Evolutionary conservation across 2,329 filamentous ascomycete genomes (phyloP).

Genomic region (Pseudogymnoascus sp.): DNA sequence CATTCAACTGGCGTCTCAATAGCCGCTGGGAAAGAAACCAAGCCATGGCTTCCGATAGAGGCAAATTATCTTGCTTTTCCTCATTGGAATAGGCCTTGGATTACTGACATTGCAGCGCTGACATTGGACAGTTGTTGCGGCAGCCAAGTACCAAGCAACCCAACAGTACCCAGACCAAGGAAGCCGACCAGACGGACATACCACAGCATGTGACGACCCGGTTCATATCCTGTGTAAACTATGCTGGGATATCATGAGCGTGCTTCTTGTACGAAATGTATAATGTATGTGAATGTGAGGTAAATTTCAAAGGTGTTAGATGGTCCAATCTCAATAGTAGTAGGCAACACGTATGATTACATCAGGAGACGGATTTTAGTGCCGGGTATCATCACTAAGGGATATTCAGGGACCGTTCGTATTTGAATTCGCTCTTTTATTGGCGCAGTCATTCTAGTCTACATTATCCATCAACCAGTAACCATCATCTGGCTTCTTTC

Average conservation of each 20-base stretch:
- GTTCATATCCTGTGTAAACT: neutral
- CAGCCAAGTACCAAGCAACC: neutral
- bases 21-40: neutral
- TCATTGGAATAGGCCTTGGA: neutral
- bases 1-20: neutral
- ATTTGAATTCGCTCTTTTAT: neutral
- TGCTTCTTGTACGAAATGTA: neutral
- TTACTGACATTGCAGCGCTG: neutral
- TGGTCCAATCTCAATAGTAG: neutral
- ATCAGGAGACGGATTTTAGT: neutral
- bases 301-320: neutral
- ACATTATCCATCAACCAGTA: neutral
- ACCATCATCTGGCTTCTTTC: neutral
- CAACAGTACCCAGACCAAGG: neutral
- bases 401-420: neutral
- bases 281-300: neutral
- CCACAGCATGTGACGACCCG: neutral
- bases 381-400: neutral
- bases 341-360: neutral
- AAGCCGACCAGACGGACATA: neutral
- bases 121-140: neutral
- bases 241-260: neutral
- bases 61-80: neutral
- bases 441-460: neutral
- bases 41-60: neutral